Base-by-base conservation (phyloP, 2,329 filamentous ascomycete genomes). In the Hypoxylon sp. region DNA sequence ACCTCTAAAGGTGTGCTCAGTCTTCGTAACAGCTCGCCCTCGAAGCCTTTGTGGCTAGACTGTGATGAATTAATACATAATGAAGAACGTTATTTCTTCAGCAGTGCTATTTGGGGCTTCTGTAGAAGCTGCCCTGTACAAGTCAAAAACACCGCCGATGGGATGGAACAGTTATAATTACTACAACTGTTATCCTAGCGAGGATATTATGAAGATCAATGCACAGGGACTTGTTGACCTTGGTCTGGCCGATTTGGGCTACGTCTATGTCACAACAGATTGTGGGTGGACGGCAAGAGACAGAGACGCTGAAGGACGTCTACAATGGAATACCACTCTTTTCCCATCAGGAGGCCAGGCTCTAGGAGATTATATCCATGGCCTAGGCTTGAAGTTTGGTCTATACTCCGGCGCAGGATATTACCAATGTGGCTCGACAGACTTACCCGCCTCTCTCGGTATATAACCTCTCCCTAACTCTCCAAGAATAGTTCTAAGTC, bases 131-230 rank as follows among this genome's bases (percentile, higher is more conserved):
- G 70, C 23, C 4, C 36, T 77, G 57, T 69, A 65, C 45, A 74
- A 72, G 50, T 65, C 63, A 11, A 60, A 57, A 4, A 80, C 80
- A 0, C 82, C 82, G 1, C 80, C 80, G 0, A 82, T 84, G 82
- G 81, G 86, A 11, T 89, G 86, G 86, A 89, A 89, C 66, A 85
- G 82, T 1, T 89, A 89, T 70, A 90, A 90, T 59, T 79, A 83
- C 43, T 87, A 86, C 74, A 79, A 77, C 53, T 88, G 86, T 72
- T 76, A 76, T 1, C 84, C 84, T 0, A 84, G 78, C 43, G 83
- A 87, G 68, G 75, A 75, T 0, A 83, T 84, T 38, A 82, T 87
- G 23, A 81, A 82, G 45, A 76, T 79, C 2, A 89, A 86, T 62
- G 85, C 86, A 0, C 77, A 86, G 45, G 87, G 85, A 0, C 75